Conservation (phyloP, 176 grass and related monocot genomes). For the Lolium rigidum region DNA sequence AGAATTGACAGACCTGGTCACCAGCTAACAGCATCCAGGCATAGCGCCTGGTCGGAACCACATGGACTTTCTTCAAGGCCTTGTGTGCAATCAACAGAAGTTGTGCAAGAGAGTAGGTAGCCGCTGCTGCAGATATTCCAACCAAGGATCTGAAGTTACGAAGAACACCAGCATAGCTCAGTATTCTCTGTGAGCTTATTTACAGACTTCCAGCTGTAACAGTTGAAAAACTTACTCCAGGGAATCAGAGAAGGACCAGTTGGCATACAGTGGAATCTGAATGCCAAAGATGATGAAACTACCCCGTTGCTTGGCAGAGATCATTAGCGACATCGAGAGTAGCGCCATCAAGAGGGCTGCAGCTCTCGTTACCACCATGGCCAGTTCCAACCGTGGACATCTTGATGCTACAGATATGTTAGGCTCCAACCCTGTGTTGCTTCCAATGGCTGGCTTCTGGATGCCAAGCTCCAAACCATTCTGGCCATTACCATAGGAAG, state of each 20-base stretch:
- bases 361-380: constrained; percentile 47
- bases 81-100: constrained; percentile 62
- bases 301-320: constrained; percentile 73
- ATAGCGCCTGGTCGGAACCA: constrained; percentile 50
- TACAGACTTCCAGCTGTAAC: constrained; percentile 5
- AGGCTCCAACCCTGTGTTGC: constrained; percentile 34
- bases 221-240: constrained; percentile 57
- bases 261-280: constrained; percentile 73
- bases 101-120: constrained; percentile 73
- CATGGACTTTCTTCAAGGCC: constrained; percentile 50
- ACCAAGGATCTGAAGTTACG: constrained; percentile 67
- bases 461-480: constrained; percentile 60
- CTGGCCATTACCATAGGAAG: constrained; percentile 45
- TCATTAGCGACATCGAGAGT: constrained; percentile 63
- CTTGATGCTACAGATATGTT: constrained; percentile 9
- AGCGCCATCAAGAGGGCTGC: constrained; percentile 51
- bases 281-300: constrained; percentile 67
- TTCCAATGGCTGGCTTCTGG: constrained; percentile 51
- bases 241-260: constrained; percentile 90
- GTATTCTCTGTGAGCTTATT: constrained; percentile 13
- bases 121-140: constrained; percentile 61
- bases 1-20: constrained; percentile 65
- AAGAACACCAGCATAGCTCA: constrained; percentile 22
- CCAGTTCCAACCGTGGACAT: constrained; percentile 48
- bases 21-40: constrained; percentile 81